Evolutionary conservation across 306 rosid species (phyloP).

Genomic region (Arachis stenosperma): DNA sequence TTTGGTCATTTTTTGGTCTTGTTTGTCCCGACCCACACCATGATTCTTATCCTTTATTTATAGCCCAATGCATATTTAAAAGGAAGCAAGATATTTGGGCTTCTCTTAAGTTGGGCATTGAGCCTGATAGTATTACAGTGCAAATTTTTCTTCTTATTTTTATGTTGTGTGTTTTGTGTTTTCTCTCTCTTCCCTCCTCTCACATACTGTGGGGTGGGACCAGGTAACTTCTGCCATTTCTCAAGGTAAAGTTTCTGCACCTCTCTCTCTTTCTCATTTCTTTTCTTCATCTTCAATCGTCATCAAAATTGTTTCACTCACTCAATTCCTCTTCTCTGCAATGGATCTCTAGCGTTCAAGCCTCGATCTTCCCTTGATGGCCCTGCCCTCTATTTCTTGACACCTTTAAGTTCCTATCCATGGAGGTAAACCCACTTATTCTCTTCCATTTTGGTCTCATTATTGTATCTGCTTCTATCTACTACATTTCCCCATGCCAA

Average conservation of each 20-base stretch:
- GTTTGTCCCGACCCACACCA: too few relatives aligned
- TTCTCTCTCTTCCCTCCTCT: neutral
- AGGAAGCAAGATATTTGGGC: too few relatives aligned
- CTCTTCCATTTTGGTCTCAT: neutral
- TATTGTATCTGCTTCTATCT: neutral
- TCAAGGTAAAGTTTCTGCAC: slow-evolving; percentile 44
- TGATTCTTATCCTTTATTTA: too few relatives aligned
- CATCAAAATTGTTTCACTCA: slow-evolving; percentile 13
- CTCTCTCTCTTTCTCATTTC: neutral
- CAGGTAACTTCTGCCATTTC: neutral
- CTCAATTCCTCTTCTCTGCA: slow-evolving; percentile 35
- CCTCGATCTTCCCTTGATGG: slow-evolving; percentile 51
- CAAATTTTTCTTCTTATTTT: neutral
- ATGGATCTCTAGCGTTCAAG: slow-evolving; percentile 53
- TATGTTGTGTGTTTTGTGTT: neutral
- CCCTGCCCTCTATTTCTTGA: slow-evolving; percentile 45
- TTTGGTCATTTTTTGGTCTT: too few relatives aligned
- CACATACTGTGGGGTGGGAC: slow-evolving; percentile 32
- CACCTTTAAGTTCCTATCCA: slow-evolving; percentile 34
- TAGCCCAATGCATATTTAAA: too few relatives aligned
- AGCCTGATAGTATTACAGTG: too few relatives aligned
- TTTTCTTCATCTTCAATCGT: neutral
- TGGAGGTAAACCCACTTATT: slow-evolving; percentile 58
- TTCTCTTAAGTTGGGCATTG: too few relatives aligned
- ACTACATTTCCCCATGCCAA: neutral